Percentiles rank a stretch among this genome's conserved stretches.
Conservation (phyloP, 345 rosid species). For the Garcia nutans region DNA sequence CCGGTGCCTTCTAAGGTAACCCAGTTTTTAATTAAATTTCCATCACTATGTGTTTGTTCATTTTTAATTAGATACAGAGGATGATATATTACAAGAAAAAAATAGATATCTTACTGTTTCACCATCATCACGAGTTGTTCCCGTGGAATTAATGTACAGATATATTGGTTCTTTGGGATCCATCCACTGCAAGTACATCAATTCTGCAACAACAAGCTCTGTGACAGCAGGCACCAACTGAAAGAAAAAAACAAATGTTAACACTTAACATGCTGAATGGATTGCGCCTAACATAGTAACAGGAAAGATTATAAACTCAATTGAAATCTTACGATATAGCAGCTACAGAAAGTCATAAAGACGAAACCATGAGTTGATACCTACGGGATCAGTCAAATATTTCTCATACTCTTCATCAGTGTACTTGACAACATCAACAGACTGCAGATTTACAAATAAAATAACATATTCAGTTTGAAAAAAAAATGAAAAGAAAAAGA, state of each 20-base stretch:
- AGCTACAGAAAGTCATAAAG: not conserved
- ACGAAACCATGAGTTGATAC: slow-evolving; percentile 43
- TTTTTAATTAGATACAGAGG: too few relatives aligned
- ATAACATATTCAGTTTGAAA: too few relatives aligned
- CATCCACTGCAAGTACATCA: slow-evolving; percentile 94
- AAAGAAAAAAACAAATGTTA: slow-evolving; percentile 21
- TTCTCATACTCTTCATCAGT: slow-evolving; percentile 91
- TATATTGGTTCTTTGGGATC: too few relatives aligned
- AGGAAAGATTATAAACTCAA: not conserved
- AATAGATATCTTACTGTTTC: slow-evolving; percentile 56
- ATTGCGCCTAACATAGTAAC: not conserved
- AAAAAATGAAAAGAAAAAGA: too few relatives aligned
- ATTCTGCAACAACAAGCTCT: slow-evolving; percentile 71
- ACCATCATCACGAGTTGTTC: too few relatives aligned
- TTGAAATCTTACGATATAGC: not conserved
- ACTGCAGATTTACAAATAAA: too few relatives aligned
- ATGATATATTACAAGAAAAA: not conserved
- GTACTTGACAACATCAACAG: too few relatives aligned
- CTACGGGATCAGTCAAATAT: slow-evolving; percentile 81
- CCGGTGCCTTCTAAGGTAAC: not conserved
- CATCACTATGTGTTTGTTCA: not conserved
- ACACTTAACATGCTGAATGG: slow-evolving; percentile 6
- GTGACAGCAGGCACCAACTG: slow-evolving; percentile 89
- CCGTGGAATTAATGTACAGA: too few relatives aligned
- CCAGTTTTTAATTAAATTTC: too few relatives aligned